Base-by-base conservation (phyloP, 2,329 filamentous ascomycete genomes). In the Chaetomium sp. region DNA sequence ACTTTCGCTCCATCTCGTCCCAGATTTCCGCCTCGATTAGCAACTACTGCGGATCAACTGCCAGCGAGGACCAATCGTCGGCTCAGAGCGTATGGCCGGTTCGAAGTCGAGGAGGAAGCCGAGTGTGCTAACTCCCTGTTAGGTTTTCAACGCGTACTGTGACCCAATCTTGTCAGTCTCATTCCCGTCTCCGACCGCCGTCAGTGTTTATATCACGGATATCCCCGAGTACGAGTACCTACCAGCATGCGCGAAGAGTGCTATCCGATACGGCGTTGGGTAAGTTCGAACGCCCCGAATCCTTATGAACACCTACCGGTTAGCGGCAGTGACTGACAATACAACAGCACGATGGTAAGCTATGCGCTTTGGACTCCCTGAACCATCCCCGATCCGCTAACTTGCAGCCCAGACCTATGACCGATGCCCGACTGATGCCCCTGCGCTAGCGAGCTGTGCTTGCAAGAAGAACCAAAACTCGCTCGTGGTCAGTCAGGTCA, bases 391-490 rank as follows among this genome's bases (percentile, higher is more conserved):
- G 12, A 7, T n/a, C 54, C 38, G 16, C 57, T 67, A 50, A 68
- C 51, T 38, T 33, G 19, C 10, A 23, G 4, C 13, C 12, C 42
- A 68, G 68, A 69, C 63, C 10, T 64, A 67, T 19, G 25, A 51
- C n/a, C 19, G 29, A 7, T 77, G 75, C 62, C 75, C 73, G 4
- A 13, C 67, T 1, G 72, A 75, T 13, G 70, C 74, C 0, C 63
- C 69, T 3, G 64, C 68, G 12, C 67, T 82, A 25, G 83, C 82
- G 2, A 80, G 81, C 1, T 86, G 84, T 64, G 81, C 80, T 27
- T 86, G 84, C 72, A 73, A 71, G 51, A 85, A 85, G 71, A 79
- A 81, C 56, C 77, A 81, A 47, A 82, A 85, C 62, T 81, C 81
- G 5, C 71, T 75, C 6, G 68, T 72, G 7, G 75, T 82, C 31